Percentiles rank a stretch among this genome's conserved stretches.
These are phyloP conservation scores for Gracilaria gracilis DNA, from an alignment of 23 red algal species.

Conservation along the genomic window DNA sequence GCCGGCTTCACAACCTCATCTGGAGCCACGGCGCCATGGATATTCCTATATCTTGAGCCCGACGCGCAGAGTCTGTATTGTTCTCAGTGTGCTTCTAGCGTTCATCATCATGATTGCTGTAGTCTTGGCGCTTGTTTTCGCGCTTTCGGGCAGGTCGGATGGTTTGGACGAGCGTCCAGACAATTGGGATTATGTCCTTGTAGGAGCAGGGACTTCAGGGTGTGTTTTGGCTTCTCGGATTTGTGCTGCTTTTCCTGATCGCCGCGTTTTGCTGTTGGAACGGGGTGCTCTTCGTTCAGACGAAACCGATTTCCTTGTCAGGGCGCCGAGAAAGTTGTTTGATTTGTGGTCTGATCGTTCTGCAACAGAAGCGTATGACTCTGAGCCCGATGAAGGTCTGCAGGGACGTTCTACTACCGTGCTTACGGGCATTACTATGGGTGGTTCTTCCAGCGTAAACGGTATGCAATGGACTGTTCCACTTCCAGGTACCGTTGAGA, in stretches of 20 bases:
- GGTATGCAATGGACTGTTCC: slow-evolving; percentile 69
- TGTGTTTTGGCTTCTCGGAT: slow-evolving; percentile 61
- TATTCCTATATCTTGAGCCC: background rate
- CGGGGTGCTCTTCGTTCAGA: slow-evolving; percentile 39
- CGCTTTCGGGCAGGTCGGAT: background rate
- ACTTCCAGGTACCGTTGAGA: slow-evolving; percentile 22
- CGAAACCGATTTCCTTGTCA: slow-evolving; percentile 39
- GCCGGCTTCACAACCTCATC: background rate
- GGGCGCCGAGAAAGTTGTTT: slow-evolving; percentile 26
- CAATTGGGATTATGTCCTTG: slow-evolving; percentile 56
- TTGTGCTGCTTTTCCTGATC: slow-evolving; percentile 41
- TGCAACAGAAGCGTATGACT: slow-evolving; percentile 11
- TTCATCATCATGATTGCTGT: slow-evolving; percentile 4
- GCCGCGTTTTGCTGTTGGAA: slow-evolving; percentile 45
- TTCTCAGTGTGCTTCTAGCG: background rate
- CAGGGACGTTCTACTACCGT: slow-evolving; percentile 23
- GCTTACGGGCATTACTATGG: slow-evolving; percentile 52
- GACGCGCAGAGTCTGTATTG: background rate
- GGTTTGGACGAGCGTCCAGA: background rate
- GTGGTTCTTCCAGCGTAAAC: slow-evolving; percentile 73
- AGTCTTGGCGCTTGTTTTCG: background rate
- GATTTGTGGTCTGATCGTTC: slow-evolving; percentile 34
- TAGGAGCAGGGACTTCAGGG: slow-evolving; percentile 73
- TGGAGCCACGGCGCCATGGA: background rate
- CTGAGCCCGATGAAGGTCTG: slow-evolving; percentile 24